A percentile compares a stretch with the other conserved stretches of the same genome.
Evolutionary conservation across 768 basidiomycete genomes (phyloP).

Genomic region (Amanita molliuscula): DNA sequence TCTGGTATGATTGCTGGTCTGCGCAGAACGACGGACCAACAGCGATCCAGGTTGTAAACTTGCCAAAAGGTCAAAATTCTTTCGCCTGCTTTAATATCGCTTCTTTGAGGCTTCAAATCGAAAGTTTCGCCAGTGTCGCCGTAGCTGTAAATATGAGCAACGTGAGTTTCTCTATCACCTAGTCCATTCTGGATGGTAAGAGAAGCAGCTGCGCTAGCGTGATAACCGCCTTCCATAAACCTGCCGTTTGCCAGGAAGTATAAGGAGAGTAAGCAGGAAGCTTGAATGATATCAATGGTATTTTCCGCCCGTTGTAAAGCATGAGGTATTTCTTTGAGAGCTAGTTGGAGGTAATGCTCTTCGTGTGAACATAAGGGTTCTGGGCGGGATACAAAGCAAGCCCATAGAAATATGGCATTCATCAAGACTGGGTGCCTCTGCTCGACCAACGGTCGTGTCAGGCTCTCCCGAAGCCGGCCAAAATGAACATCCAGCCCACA

Average conservation of each 20-base stretch:
- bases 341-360: slow-evolving; percentile 54
- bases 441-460: slow-evolving; percentile 40
- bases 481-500: slow-evolving; percentile 64
- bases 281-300: slow-evolving; percentile 63
- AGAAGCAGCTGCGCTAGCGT: slow-evolving; percentile 64
- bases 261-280: slow-evolving; percentile 62
- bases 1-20: slow-evolving; percentile 61
- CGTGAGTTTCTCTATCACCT: slow-evolving; percentile 30
- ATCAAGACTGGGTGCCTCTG: slow-evolving; percentile 70
- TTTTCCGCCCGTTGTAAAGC: slow-evolving; percentile 52
- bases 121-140: slow-evolving; percentile 22
- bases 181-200: slow-evolving; percentile 68
- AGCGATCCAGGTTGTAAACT: slow-evolving; percentile 70
- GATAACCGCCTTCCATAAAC: slow-evolving; percentile 68
- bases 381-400: slow-evolving; percentile 70
- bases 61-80: slow-evolving; percentile 76
- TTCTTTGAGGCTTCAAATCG: slow-evolving; percentile 48
- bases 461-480: slow-evolving; percentile 51
- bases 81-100: slow-evolving; percentile 55
- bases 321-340: slow-evolving; percentile 31
- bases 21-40: slow-evolving; percentile 68
- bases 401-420: slow-evolving; percentile 78
- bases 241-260: slow-evolving; percentile 75
- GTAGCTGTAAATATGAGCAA: slow-evolving; percentile 24
- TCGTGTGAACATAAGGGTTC: slow-evolving; percentile 64